Evolutionary conservation across 768 basidiomycete genomes (phyloP).

Genomic region (Porphyrellus cyaneotinctus): DNA sequence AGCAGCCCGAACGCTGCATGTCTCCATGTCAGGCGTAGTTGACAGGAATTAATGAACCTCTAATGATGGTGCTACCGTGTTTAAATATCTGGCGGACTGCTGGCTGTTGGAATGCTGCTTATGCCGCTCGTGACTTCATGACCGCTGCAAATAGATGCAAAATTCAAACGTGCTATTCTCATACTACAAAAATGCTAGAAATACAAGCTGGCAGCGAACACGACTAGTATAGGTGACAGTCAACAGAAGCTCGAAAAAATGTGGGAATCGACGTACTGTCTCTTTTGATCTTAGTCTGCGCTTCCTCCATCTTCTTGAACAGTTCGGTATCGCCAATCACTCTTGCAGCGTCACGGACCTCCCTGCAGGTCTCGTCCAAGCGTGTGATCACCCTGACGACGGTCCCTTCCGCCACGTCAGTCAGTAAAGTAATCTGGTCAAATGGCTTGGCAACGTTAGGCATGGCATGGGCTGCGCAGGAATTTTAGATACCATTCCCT

Average conservation of each 20-base stretch:
- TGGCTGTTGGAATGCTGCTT: constrained; percentile 21
- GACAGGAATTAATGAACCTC: constrained; percentile 1
- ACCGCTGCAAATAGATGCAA: not conserved
- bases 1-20: not conserved
- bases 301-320: constrained; percentile 98
- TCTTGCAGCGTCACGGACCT: constrained; percentile 94
- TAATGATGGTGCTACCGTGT: not conserved
- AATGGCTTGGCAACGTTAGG: constrained; percentile 67
- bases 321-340: constrained; percentile 95
- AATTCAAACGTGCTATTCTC: not conserved
- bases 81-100: constrained; percentile 14
- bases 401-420: constrained; percentile 94
- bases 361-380: constrained; percentile 93
- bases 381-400: constrained; percentile 96
- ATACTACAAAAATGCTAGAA: constrained; percentile 43
- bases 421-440: constrained; percentile 86
- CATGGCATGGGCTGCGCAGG: not conserved
- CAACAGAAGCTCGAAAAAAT: not conserved
- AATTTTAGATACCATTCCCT: constrained; percentile 79
- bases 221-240: constrained; percentile 44
- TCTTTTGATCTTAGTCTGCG: constrained; percentile 89
- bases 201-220: constrained; percentile 85
- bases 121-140: constrained; percentile 3
- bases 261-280: constrained; percentile 67
- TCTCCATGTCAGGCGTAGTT: constrained; percentile 14